phyloP scores from a whole-genome alignment of 768 basidiomycete genomes.

The Trametes gibbosa region DNA sequence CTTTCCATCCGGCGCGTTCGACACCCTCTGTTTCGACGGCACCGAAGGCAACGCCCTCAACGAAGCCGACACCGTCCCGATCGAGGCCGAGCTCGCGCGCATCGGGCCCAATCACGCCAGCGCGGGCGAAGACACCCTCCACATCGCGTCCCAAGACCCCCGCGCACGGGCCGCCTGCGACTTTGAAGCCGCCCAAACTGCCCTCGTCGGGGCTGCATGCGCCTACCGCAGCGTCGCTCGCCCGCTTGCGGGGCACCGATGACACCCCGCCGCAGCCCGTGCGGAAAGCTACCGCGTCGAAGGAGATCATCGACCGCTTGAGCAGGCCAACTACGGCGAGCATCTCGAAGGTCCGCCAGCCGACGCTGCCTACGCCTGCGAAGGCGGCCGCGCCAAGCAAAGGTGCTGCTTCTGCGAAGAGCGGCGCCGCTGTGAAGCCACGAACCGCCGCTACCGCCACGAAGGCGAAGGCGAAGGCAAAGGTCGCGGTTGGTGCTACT shows the following conservation, averaged over 20 bases:
- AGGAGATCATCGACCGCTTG: constrained; percentile 58
- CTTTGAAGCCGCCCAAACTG: constrained; percentile 44
- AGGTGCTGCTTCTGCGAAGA: constrained; percentile 24
- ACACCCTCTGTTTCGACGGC: constrained; percentile 21
- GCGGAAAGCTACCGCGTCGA: constrained; percentile 54
- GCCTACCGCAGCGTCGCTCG: constrained; percentile 81
- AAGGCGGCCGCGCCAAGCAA: constrained; percentile 9
- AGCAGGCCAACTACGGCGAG: constrained; percentile 85
- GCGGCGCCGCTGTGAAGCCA: constrained; percentile 27
- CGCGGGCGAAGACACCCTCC: constrained; percentile 29
- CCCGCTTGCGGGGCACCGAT: constrained; percentile 57
- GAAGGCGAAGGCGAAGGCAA: constrained; percentile 20
- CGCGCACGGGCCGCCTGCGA: constrained; percentile 21
- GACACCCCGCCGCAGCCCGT: constrained; percentile 45
- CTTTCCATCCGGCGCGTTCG: constrained; percentile 18
- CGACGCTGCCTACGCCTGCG: constrained; percentile 24
- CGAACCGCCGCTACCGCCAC: constrained; percentile 29
- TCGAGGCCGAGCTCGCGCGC: constrained; percentile 35
- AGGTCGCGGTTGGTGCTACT: constrained; percentile 19
- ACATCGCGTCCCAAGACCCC: constrained; percentile 22
- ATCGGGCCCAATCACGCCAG: constrained; percentile 30
- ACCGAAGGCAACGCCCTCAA: constrained; percentile 15
- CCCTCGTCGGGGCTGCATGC: constrained; percentile 71
- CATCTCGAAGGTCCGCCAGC: constrained; percentile 52
- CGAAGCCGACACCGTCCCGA: constrained; percentile 29